Evolutionary conservation across 164 flowering plant species (phyloP).

Genomic region (Echeveria elegans): DNA sequence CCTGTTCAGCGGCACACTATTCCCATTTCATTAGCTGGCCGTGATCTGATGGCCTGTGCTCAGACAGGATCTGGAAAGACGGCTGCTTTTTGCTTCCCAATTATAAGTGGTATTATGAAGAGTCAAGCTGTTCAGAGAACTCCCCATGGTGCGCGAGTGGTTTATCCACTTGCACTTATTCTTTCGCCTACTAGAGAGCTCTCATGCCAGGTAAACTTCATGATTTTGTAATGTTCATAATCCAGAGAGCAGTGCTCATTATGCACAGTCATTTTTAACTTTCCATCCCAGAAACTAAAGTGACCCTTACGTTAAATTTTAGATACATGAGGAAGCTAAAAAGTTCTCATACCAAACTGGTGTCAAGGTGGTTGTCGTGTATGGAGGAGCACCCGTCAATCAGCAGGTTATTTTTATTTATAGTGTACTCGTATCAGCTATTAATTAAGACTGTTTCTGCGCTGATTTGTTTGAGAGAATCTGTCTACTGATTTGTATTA

Average conservation of each 20-base stretch:
- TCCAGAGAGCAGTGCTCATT: background rate
- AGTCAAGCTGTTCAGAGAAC: background rate
- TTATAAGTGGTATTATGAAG: conserved; percentile 65
- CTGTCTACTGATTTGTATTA: background rate
- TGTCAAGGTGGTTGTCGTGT: conserved; percentile 57
- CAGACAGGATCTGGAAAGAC: conserved; percentile 88
- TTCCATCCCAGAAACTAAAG: background rate
- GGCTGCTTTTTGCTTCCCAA: conserved; percentile 77
- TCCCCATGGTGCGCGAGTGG: conserved; percentile 30
- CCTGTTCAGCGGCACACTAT: conserved; percentile 75
- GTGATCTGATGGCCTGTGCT: conserved; percentile 81
- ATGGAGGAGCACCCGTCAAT: conserved; percentile 63
- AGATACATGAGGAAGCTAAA: conserved; percentile 60
- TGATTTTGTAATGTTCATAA: background rate
- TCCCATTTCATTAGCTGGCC: conserved; percentile 53
- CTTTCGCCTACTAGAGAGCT: conserved; percentile 79
- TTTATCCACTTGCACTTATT: conserved; percentile 66
- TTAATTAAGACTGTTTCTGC: conserved; percentile 10
- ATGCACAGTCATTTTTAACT: background rate
- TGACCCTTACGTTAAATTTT: conserved; percentile 3
- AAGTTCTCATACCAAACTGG: conserved; percentile 62
- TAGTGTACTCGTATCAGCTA: background rate
- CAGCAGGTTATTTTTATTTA: conserved; percentile 32
- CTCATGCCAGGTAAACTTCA: conserved; percentile 44
- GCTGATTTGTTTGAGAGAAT: background rate